These are phyloP conservation scores for Porogramme epimiltina DNA, from an alignment of 1,284 basidiomycete species.

Conservation along the genomic window DNA sequence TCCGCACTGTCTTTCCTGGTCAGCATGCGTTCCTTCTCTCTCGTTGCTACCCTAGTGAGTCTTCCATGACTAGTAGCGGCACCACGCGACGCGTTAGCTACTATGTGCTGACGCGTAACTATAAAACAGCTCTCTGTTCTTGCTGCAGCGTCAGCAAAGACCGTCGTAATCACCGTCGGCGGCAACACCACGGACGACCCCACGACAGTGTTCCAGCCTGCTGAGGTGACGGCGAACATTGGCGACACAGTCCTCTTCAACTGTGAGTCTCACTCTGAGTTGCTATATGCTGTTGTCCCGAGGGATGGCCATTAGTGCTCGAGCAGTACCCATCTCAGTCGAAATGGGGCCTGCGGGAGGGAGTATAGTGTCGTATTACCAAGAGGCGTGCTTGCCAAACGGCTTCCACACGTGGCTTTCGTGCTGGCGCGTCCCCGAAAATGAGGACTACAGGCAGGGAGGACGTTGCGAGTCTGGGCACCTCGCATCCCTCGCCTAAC, in stretches of 20 bases:
- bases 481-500: too few species aligned
- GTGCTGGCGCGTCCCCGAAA: too few species aligned
- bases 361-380: too few species aligned
- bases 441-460: too few species aligned
- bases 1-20: constrained; percentile 10
- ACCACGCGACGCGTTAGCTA: background rate
- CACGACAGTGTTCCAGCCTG: constrained; percentile 48
- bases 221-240: constrained; percentile 42
- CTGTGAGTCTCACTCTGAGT: constrained; percentile 36
- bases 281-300: background rate
- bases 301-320: too few species aligned
- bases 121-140: constrained; percentile 27
- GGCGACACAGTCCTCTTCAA: constrained; percentile 59
- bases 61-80: background rate
- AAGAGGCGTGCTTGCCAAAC: too few species aligned
- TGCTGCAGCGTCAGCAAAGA: constrained; percentile 34
- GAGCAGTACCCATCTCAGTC: too few species aligned
- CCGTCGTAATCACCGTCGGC: constrained; percentile 48
- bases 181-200: constrained; percentile 46
- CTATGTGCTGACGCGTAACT: too few species aligned
- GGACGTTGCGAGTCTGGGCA: too few species aligned
- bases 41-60: constrained; percentile 23
- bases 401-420: too few species aligned
- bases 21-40: constrained; percentile 22
- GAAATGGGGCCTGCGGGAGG: too few species aligned